These are phyloP conservation scores for Sarcodon aspratus DNA, from an alignment of 768 basidiomycete species.

Conservation along the genomic window DNA sequence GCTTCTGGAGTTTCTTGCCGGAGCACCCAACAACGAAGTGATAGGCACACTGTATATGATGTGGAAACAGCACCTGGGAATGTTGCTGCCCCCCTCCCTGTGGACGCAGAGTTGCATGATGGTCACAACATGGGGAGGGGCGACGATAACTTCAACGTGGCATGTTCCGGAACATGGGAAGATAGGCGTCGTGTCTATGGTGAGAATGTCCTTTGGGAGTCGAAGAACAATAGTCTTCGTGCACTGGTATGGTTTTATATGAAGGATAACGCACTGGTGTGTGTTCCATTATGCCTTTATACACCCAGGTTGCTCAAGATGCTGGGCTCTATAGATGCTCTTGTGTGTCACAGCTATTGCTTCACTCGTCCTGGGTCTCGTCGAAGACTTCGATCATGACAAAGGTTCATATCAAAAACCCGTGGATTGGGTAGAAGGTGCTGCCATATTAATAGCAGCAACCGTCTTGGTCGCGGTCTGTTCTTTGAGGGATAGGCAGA, in stretches of 20 bases:
- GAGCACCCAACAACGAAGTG: conserved; percentile 21
- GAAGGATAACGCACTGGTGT: conserved; percentile 52
- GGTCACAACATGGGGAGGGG: conserved; percentile 7
- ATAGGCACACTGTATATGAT: conserved; percentile 9
- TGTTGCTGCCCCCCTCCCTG: conserved; percentile 9
- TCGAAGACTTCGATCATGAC: conserved; percentile 80
- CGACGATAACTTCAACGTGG: conserved; percentile 5
- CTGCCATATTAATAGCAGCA: conserved; percentile 70
- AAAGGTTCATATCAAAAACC: conserved; percentile 49
- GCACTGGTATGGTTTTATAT: conserved; percentile 50
- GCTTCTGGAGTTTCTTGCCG: conserved; percentile 13
- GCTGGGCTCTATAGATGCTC: conserved; percentile 46
- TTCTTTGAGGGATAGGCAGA: conserved; percentile 96
- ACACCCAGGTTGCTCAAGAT: conserved; percentile 12
- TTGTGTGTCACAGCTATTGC: conserved; percentile 87
- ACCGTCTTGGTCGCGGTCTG: conserved; percentile 69
- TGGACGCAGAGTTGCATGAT: conserved; percentile 12
- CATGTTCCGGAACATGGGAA: conserved; percentile 24
- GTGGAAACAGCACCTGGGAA: conserved; percentile 1
- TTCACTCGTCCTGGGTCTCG: conserved; percentile 87
- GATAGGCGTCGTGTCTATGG: conserved; percentile 40
- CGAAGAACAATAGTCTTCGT: conserved; percentile 36
- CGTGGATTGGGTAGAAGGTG: conserved; percentile 97
- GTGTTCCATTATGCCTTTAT: conserved; percentile 11
- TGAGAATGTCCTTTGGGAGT: conserved; percentile 34